Evolutionary conservation across 2,329 filamentous ascomycete species (phyloP), one percentile per base, ranked within the genome.

Genomic region (Clonostachys rosea): DNA sequence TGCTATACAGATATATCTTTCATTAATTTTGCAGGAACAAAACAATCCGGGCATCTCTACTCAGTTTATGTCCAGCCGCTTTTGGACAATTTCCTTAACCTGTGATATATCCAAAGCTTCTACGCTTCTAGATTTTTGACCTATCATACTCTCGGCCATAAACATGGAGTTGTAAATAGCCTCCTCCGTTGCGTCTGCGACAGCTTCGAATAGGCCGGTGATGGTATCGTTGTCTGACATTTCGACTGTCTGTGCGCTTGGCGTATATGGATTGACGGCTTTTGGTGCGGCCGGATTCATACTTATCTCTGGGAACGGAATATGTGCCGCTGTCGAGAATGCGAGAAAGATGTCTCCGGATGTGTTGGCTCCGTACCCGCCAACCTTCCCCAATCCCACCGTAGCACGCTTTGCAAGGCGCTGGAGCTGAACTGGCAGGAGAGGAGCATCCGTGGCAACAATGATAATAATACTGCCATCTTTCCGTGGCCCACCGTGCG

Each of bases 311-410:
- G 75, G 71, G 36, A 54, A 48, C 0, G 61, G 58, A 5, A 81
- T 63, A 40, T 69, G 66, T 49, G 76, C 80, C 6, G 70, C 82
- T 0, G 83, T 87, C 8, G 81, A 86, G 49, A 87, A 79, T 5
- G 83, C 83, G 3, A 87, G 66, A 57, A 86, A 85, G 49, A 87
- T 79, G 50, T 87, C 83, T 0, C 83, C 84, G 0, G 80, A 85
- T 11, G 71, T 72, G 52, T 85, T 86, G 40, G 73, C 70, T 0
- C 81, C 83, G 49, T 79, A 78, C 3, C 81, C 79, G 3, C 83
- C 83, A 1, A 84, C 81, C 48, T 76, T 71, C 6, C 76, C 68
- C 1, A 87, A 60, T 0, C 84, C 83, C 2, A 85, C 74, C 0
- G 81, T 82, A 1, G 81, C 81, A 35, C 81, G 75, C 49, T 78